These are phyloP conservation scores for Vanilla planifolia DNA, from an alignment of 106 monocot genomes.

Conservation along the genomic window DNA sequence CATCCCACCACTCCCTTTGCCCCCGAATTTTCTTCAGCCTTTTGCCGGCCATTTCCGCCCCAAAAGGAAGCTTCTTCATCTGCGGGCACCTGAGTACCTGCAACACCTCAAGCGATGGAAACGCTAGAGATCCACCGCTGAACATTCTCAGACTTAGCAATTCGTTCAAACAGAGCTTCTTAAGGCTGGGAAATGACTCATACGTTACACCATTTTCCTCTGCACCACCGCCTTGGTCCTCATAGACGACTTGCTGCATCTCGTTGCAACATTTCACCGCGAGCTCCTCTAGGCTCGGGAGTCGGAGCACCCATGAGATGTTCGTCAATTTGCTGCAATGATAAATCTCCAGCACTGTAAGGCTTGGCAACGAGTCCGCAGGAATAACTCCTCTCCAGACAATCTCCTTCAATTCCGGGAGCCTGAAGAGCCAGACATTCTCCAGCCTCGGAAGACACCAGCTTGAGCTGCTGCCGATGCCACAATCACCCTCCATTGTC, in stretches of 20 bases:
- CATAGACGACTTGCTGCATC: not conserved
- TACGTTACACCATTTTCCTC: not conserved
- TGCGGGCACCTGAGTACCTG: not conserved
- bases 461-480: not conserved
- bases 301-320: not conserved
- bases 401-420: not conserved
- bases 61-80: conserved; percentile 1
- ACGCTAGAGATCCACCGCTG: not conserved
- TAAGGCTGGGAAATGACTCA: not conserved
- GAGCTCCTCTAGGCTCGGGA: not conserved
- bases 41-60: not conserved
- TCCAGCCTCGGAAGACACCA: not conserved
- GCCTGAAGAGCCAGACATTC: not conserved
- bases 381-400: not conserved
- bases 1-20: not conserved
- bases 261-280: not conserved
- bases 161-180: not conserved
- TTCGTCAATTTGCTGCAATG: not conserved
- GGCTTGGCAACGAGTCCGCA: not conserved
- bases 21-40: conserved; percentile 3
- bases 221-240: not conserved
- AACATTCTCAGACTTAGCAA: not conserved
- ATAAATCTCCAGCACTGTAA: not conserved
- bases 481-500: not conserved
- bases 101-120: not conserved